Evolutionary conservation across 1,284 basidiomycete species (phyloP).

Genomic region (Austropuccinia psidii): DNA sequence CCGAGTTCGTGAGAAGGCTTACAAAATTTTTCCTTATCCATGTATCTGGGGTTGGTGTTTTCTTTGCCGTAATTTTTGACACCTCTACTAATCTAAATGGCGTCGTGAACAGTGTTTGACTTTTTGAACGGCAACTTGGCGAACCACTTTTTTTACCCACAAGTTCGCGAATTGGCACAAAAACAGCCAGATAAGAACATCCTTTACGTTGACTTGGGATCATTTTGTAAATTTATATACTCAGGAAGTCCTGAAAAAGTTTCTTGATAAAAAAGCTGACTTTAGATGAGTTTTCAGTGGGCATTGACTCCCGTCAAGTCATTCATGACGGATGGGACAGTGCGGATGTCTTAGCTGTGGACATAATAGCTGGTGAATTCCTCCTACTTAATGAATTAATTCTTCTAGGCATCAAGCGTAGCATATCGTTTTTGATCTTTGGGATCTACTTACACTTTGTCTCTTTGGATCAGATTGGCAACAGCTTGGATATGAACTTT

Average conservation of each 20-base stretch:
- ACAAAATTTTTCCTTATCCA: not conserved
- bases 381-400: not conserved
- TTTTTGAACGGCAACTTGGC: not conserved
- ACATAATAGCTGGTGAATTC: not conserved
- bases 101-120: not conserved
- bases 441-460: too few species aligned
- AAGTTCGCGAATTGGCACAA: not conserved
- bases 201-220: not conserved
- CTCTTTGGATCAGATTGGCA: slow-evolving; percentile 8
- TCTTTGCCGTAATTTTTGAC: not conserved
- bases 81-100: not conserved
- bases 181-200: not conserved
- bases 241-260: too few species aligned
- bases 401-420: too few species aligned
- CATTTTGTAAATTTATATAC: not conserved
- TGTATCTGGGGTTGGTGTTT: not conserved
- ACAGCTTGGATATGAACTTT: not conserved
- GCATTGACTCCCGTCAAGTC: slow-evolving; percentile 1
- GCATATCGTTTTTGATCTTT: too few species aligned
- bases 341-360: not conserved
- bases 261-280: not conserved
- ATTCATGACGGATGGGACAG: not conserved
- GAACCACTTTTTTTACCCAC: not conserved
- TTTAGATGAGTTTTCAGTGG: not conserved
- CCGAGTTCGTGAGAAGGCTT: not conserved